A percentile compares a stretch with the other conserved stretches of the same genome.
These are phyloP conservation scores for Umbellularia californica DNA, from an alignment of 164 flowering plant genomes.

Conservation along the genomic window DNA sequence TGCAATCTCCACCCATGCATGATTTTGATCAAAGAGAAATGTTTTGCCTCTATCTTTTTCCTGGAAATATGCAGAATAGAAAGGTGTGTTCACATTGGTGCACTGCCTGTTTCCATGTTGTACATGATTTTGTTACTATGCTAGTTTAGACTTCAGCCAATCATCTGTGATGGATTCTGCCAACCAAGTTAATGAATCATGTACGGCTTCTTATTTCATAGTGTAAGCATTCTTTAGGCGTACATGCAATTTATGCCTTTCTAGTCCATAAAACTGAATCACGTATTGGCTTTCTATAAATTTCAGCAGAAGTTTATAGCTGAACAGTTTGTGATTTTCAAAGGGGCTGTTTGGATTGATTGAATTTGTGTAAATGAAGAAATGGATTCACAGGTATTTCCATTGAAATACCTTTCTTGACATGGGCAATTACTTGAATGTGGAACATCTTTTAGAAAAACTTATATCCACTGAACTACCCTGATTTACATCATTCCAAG, in stretches of 20 bases:
- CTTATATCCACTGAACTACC: too few species aligned
- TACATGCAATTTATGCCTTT: not conserved
- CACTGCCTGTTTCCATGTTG: not conserved
- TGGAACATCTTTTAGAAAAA: too few species aligned
- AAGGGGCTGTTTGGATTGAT: too few species aligned
- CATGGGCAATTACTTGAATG: too few species aligned
- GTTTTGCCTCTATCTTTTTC: slow-evolving; percentile 66
- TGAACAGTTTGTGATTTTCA: too few species aligned
- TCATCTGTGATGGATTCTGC: not conserved
- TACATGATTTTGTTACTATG: not conserved
- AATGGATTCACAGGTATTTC: too few species aligned
- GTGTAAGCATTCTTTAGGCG: not conserved
- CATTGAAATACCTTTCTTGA: too few species aligned
- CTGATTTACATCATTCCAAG: too few species aligned
- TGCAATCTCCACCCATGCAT: slow-evolving; percentile 61
- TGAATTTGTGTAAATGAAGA: too few species aligned
- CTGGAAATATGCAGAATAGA: slow-evolving; percentile 39
- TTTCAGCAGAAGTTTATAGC: too few species aligned
- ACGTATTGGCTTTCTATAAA: too few species aligned
- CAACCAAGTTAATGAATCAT: not conserved
- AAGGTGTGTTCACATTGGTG: slow-evolving; percentile 39
- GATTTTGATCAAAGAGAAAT: slow-evolving; percentile 80
- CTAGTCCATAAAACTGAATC: too few species aligned
- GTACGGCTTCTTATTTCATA: not conserved
- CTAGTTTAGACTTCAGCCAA: not conserved